Evolutionary conservation across 2,329 filamentous ascomycete genomes (phyloP), one percentile per base, ranked within the genome.

Genomic region (Talaromyces sp.): DNA sequence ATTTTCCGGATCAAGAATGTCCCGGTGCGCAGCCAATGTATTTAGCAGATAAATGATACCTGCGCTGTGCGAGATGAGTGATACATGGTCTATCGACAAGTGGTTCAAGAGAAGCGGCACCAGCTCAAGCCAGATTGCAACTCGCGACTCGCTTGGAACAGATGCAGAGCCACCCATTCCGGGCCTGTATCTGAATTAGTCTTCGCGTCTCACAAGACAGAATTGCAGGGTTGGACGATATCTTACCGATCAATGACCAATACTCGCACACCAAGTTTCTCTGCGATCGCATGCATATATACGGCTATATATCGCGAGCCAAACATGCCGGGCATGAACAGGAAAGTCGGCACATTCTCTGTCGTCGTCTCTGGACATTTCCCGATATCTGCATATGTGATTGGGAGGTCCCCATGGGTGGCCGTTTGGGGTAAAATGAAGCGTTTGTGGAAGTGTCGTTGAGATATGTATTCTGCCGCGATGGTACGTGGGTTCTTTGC

Each of bases 41-140:
- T 82, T 82, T 35, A 83, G 69, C 2, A 74, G 67, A 66, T 80
- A 82, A 1, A 81, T 71, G 1, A 78, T 78, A 1, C 81, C 81
- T 4, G 78, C 76, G 52, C 73, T 77, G 64, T 82, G 80, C 31
- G 75, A 73, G 4, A 75, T 69, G 3, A 82, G 66, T n/a, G 73
- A 70, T 41, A 82, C 74, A 64, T 80, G 74, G 62, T 73, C 63
- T 56, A 81, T 75, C 4, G 69, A 61, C 19, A 83, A 70, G 54
- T 72, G 68, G 6, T 70, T 33, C 13, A 82, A 72, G 1, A 83
- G 73, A 13, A 67, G 68, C 27, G 79, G 78, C 3, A 82, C 74
- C 1, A 72, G 77, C 68, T 82, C 79, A 22, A 82, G 69, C 74
- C 77, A 82, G 27, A 74, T 69, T 1, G 70, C 54, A 15, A 82